These are phyloP conservation scores for Leishmania gerbilli DNA, from an alignment of 208 protist genomes.

Conservation along the genomic window DNA sequence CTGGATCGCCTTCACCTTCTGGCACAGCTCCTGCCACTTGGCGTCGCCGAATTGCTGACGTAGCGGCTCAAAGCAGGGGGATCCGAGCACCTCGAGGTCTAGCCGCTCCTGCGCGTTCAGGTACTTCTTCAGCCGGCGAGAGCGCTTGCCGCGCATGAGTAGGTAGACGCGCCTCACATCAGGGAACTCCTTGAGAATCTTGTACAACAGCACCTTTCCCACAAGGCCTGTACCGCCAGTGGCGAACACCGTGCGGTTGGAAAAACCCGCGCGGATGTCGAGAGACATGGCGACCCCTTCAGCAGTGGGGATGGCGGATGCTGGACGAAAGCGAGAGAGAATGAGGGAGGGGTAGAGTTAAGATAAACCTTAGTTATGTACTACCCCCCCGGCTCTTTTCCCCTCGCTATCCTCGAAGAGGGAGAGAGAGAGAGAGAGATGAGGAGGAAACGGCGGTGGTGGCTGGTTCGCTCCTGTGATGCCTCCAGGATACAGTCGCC, in stretches of 20 bases:
- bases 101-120: conserved; percentile 73
- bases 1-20: conserved; percentile 60
- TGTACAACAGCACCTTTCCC: conserved; percentile 85
- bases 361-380: background rate
- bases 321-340: background rate
- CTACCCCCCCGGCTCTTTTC: background rate
- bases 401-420: background rate
- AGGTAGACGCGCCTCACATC: conserved; percentile 77
- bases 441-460: background rate
- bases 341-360: background rate
- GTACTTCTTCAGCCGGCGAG: conserved; percentile 60
- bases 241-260: conserved; percentile 68
- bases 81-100: conserved; percentile 73
- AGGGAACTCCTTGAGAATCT: conserved; percentile 79
- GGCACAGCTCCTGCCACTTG: conserved; percentile 47
- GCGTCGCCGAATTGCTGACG: conserved; percentile 56
- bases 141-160: conserved; percentile 80
- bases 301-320: no score
- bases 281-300: conserved; percentile 47
- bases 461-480: background rate
- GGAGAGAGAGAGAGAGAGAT: background rate
- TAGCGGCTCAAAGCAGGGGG: conserved; percentile 78
- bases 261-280: conserved; percentile 64
- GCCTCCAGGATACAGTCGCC: background rate
- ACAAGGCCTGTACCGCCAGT: conserved; percentile 89